A percentile compares a stretch with the other conserved stretches of the same genome.
Evolutionary conservation across 305 asterid genomes (phyloP).

Genomic region (Euphrasia arctica): DNA sequence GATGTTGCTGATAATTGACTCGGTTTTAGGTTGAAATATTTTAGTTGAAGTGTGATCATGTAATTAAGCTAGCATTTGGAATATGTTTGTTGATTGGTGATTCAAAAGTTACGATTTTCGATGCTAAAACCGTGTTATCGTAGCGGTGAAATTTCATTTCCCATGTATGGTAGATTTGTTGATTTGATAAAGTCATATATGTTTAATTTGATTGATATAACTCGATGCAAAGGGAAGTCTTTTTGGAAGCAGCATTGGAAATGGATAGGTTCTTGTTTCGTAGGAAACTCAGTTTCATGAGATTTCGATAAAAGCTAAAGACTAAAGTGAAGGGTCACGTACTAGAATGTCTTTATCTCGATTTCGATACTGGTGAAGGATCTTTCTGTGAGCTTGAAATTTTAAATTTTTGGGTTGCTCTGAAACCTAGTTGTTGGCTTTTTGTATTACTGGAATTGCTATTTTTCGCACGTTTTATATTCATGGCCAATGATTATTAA

Average conservation of each 20-base stretch:
- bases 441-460: neutral
- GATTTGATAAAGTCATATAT: no score
- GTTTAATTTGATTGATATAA: no score
- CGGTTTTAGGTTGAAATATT: neutral
- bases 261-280: neutral
- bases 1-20: neutral
- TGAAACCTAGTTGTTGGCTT: neutral
- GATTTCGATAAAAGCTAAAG: no score
- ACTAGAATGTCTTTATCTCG: no score
- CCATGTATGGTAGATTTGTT: no score
- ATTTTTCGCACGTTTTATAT: neutral
- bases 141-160: no score
- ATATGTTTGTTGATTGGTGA: neutral
- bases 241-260: neutral
- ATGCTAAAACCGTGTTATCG: neutral
- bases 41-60: constrained; percentile 4
- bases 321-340: no score
- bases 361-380: neutral
- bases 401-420: neutral
- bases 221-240: neutral
- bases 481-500: neutral
- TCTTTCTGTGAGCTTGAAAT: neutral
- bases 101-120: neutral
- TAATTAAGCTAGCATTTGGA: neutral
- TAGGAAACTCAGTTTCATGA: neutral